phyloP scores from a whole-genome alignment of 1,284 basidiomycete species.

The Malassezia japonica region DNA sequence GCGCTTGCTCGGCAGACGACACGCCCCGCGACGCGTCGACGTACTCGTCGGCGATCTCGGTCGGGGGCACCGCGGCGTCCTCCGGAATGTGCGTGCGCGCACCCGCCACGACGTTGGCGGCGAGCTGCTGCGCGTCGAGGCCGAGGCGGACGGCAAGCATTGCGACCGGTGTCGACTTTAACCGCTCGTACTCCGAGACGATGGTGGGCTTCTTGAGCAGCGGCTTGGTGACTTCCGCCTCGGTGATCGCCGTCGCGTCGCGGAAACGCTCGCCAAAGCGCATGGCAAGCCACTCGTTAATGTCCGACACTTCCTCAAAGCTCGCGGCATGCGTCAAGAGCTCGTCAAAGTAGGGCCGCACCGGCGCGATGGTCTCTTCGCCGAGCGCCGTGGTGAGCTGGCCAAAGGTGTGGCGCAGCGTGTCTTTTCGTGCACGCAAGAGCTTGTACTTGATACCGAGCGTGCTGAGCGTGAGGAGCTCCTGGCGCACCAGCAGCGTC shows the following conservation, averaged over 20 bases:
- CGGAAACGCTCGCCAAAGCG: constrained; percentile 56
- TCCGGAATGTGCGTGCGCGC: constrained; percentile 58
- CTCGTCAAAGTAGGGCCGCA: constrained; percentile 22
- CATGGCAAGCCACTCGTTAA: constrained; percentile 80
- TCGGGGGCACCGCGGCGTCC: constrained; percentile 45
- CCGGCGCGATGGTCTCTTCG: constrained; percentile 36
- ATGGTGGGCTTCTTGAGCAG: constrained; percentile 69
- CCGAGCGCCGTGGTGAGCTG: constrained; percentile 62
- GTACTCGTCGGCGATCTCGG: constrained; percentile 41
- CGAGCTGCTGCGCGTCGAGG: constrained; percentile 66
- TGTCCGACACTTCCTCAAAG: constrained; percentile 82
- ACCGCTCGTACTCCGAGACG: constrained; percentile 72
- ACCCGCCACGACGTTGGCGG: constrained; percentile 63
- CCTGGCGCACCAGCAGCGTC: constrained; percentile 35
- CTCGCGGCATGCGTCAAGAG: constrained; percentile 49
- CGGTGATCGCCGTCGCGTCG: constrained; percentile 51
- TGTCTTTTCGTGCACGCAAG: constrained; percentile 35
- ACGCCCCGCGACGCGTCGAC: constrained; percentile 25
- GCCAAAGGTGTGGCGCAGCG: constrained; percentile 33
- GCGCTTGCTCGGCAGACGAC: constrained; percentile 24
- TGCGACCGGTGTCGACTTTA: constrained; percentile 67
- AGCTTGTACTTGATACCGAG: constrained; percentile 52
- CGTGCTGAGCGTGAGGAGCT: constrained; percentile 57
- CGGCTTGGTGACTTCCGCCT: constrained; percentile 54
- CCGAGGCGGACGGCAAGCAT: constrained; percentile 72